These are phyloP conservation scores for Stipa capillata DNA, from an alignment of 176 grass and related monocot species.

Conservation along the genomic window DNA sequence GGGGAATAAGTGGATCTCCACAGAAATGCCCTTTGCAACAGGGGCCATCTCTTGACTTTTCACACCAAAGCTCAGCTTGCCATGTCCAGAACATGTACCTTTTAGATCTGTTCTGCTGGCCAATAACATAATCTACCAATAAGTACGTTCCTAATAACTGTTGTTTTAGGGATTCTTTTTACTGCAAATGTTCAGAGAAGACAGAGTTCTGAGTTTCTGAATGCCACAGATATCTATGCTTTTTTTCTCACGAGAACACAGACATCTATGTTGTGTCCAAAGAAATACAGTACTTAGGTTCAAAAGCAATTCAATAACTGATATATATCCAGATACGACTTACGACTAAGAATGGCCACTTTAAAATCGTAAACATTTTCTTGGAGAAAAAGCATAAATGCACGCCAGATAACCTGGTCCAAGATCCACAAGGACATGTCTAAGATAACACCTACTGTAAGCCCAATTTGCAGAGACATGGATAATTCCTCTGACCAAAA, in stretches of 20 bases:
- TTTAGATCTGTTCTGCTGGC: background rate
- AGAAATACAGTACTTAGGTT: too few relatives aligned
- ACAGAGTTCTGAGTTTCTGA: background rate
- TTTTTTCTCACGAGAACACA: too few relatives aligned
- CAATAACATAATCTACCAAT: background rate
- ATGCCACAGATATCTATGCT: background rate
- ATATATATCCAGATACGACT: background rate
- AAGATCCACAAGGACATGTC: background rate
- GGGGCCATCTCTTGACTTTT: conserved; percentile 34
- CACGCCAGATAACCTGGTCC: background rate
- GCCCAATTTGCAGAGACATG: background rate
- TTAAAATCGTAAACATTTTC: background rate
- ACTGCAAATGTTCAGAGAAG: background rate
- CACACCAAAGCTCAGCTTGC: too few relatives aligned
- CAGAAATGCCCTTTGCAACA: conserved; percentile 8
- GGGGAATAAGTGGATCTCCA: conserved; percentile 3
- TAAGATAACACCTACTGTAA: background rate
- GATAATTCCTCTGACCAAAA: conserved; percentile 16
- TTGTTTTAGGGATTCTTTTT: background rate
- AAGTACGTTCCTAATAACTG: background rate
- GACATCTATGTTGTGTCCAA: background rate
- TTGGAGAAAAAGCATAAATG: background rate
- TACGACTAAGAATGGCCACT: background rate
- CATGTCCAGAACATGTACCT: too few relatives aligned
- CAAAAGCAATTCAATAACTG: background rate